A percentile compares a stretch with the other conserved stretches of the same genome.
Evolutionary conservation across 2,329 filamentous ascomycete species (phyloP).

Genomic region (Graphiopsis chlorocephala): DNA sequence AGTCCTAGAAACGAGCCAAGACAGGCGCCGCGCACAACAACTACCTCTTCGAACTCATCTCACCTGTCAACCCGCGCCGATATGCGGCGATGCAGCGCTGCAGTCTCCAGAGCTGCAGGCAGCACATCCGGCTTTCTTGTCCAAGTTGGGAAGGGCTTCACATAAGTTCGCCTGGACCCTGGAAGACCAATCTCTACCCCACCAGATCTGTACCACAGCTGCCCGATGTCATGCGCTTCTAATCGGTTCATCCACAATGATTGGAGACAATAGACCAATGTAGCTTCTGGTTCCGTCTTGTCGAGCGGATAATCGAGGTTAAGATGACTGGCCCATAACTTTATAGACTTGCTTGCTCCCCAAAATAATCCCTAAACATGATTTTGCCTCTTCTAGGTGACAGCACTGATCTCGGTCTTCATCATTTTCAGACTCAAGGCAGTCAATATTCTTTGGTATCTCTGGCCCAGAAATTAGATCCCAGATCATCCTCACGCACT

Average conservation of each 20-base stretch:
- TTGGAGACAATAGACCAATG: slow-evolving; percentile 15
- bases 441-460: not conserved
- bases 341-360: not conserved
- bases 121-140: not conserved
- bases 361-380: not conserved
- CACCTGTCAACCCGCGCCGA: not conserved
- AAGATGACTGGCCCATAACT: not conserved
- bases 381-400: slow-evolving; percentile 4
- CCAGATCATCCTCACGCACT: not conserved
- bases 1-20: not conserved
- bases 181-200: slow-evolving; percentile 6
- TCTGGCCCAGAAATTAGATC: not conserved
- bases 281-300: slow-evolving; percentile 7
- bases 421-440: not conserved
- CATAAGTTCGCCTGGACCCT: slow-evolving; percentile 1
- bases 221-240: slow-evolving; percentile 5
- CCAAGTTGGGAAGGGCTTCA: slow-evolving; percentile 10
- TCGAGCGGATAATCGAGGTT: slow-evolving; percentile 9
- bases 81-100: not conserved
- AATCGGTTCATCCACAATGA: slow-evolving; percentile 5
- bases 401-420: slow-evolving; percentile 6
- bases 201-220: slow-evolving; percentile 1
- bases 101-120: not conserved
- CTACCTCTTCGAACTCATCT: not conserved
- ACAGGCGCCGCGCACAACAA: not conserved